These are phyloP conservation scores for Psilocybe cyanescens DNA, from an alignment of 768 basidiomycete species.

Conservation along the genomic window DNA sequence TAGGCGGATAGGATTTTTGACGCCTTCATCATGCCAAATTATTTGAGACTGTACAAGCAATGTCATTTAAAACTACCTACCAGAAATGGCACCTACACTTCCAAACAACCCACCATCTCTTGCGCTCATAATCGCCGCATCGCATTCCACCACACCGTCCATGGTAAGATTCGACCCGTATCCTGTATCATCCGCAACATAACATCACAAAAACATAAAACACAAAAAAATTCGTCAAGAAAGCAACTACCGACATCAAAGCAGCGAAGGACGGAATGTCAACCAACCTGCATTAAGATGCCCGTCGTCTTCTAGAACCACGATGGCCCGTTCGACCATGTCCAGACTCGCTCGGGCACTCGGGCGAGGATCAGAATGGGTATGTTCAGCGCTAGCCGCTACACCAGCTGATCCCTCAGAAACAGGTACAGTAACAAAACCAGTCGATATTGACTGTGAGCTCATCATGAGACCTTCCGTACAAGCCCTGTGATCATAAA, in stretches of 20 bases:
- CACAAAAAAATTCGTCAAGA: too few relatives aligned
- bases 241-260: too few relatives aligned
- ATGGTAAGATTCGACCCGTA: conserved; percentile 80
- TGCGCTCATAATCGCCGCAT: conserved; percentile 70
- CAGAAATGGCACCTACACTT: conserved; percentile 73
- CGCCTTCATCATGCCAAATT: conserved; percentile 42
- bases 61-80: conserved; percentile 34
- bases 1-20: conserved; percentile 70
- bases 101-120: conserved; percentile 47
- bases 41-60: too few relatives aligned
- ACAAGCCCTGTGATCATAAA: conserved; percentile 52
- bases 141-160: conserved; percentile 80
- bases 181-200: conserved; percentile 38
- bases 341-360: conserved; percentile 21
- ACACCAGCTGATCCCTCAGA: background rate
- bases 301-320: conserved; percentile 66
- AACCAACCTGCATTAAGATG: conserved; percentile 62
- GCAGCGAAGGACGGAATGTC: too few relatives aligned
- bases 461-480: conserved; percentile 32
- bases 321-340: conserved; percentile 58
- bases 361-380: background rate
- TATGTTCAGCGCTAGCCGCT: background rate
- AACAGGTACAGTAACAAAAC: background rate
- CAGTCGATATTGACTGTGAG: background rate
- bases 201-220: too few relatives aligned